phyloP scores from a whole-genome alignment of 148 eudicot species.

The Oxyria digyna region DNA sequence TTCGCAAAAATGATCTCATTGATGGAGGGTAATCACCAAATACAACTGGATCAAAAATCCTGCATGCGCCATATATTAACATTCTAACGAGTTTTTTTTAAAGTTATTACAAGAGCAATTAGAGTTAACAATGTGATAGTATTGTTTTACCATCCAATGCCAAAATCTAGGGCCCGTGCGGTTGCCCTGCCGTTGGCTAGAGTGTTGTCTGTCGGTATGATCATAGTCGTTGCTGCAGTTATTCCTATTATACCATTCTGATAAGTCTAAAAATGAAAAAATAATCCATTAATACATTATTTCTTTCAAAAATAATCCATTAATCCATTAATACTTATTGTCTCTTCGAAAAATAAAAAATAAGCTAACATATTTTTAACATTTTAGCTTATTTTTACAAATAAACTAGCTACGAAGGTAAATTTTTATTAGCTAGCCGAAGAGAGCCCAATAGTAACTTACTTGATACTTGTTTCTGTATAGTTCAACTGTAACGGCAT shows the following conservation, averaged over 20 bases:
- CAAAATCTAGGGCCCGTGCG: background rate
- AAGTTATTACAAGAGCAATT: too few relatives aligned
- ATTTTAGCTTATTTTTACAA: too few relatives aligned
- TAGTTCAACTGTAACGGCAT: slow-evolving; percentile 24
- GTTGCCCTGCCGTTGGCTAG: background rate
- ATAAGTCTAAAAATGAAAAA: background rate
- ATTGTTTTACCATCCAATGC: background rate
- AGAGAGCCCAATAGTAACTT: too few relatives aligned
- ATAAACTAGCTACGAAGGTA: too few relatives aligned
- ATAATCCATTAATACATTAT: too few relatives aligned
- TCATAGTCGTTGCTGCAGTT: background rate
- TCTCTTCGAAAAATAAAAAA: too few relatives aligned
- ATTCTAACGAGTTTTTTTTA: too few relatives aligned
- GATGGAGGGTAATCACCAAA: slow-evolving; percentile 21
- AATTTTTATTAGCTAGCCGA: too few relatives aligned
- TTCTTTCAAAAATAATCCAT: too few relatives aligned
- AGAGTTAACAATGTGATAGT: background rate
- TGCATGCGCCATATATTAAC: background rate
- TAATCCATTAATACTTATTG: too few relatives aligned
- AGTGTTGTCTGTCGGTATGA: background rate
- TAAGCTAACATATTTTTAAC: too few relatives aligned
- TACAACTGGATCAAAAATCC: slow-evolving; percentile 38
- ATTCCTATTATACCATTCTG: background rate
- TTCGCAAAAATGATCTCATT: slow-evolving; percentile 17
- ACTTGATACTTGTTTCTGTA: slow-evolving; percentile 13